Percentiles rank a stretch among this genome's conserved stretches.
phyloP scores from a whole-genome alignment of 345 rosid species.

The Pistacia vera region DNA sequence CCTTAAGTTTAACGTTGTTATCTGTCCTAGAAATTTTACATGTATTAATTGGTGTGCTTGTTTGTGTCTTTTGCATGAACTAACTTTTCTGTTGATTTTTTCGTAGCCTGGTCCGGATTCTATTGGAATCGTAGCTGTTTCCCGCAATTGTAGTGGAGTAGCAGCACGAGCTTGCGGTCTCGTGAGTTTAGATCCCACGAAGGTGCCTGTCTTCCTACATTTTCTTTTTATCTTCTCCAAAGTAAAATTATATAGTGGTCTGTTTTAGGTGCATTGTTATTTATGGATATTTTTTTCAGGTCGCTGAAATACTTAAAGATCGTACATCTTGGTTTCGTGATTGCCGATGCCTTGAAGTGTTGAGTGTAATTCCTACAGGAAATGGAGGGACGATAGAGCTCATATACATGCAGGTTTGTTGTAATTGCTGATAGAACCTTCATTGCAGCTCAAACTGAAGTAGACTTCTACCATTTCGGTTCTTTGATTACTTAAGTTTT shows the following conservation, averaged over 20 bases:
- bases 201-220: slow-evolving; percentile 42
- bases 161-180: slow-evolving; percentile 99
- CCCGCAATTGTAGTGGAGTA: slow-evolving; percentile 95
- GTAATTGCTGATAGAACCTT: not conserved
- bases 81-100: slow-evolving; percentile 15
- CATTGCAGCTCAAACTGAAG: not conserved
- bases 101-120: slow-evolving; percentile 99
- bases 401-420: slow-evolving; percentile 80
- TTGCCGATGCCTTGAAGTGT: slow-evolving; percentile 76
- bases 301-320: slow-evolving; percentile 97
- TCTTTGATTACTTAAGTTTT: not conserved
- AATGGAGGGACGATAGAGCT: slow-evolving; percentile 91
- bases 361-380: slow-evolving; percentile 80
- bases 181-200: slow-evolving; percentile 96
- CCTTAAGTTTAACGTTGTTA: not conserved
- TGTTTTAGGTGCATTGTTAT: not conserved
- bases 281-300: slow-evolving; percentile 40
- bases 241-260: not conserved
- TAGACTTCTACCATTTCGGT: not conserved
- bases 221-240: not conserved
- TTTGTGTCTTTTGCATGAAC: not conserved
- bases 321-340: slow-evolving; percentile 94
- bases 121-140: slow-evolving; percentile 97
- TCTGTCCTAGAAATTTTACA: too few relatives aligned
- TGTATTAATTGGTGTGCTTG: not conserved